Evolutionary conservation across 441 rosid genomes (phyloP).

Genomic region (Arabidopsis lyrata): DNA sequence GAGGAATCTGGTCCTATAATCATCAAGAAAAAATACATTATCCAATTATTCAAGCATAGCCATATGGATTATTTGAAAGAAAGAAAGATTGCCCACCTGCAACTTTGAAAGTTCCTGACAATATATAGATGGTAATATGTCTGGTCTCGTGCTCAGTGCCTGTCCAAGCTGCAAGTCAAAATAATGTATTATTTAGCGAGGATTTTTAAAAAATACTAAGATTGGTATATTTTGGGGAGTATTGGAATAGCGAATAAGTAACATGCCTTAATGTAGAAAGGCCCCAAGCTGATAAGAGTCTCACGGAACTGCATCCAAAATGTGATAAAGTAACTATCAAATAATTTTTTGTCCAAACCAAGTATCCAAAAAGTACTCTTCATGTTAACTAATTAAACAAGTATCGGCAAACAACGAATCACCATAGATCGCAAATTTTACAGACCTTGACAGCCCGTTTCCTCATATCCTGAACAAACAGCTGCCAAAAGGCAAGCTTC

Average conservation of each 20-base stretch:
- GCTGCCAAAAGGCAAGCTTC: conserved; percentile 79
- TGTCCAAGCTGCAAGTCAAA: conserved; percentile 87
- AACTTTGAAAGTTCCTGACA: conserved; percentile 96
- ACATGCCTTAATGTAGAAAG: conserved; percentile 94
- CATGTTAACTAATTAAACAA: conserved; percentile 1
- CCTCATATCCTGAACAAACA: conserved; percentile 72
- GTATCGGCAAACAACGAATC: conserved; percentile 19
- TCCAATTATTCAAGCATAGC: neutral
- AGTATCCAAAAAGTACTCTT: neutral
- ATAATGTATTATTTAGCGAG: conserved; percentile 21
- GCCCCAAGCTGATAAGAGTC: conserved; percentile 88
- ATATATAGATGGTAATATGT: conserved; percentile 82
- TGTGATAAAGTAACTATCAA: conserved; percentile 22
- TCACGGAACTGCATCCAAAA: conserved; percentile 80
- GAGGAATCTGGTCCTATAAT: conserved; percentile 93
- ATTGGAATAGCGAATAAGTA: conserved; percentile 23
- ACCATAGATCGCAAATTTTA: neutral
- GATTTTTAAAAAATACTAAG: neutral
- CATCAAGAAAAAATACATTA: conserved; percentile 35
- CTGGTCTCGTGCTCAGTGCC: conserved; percentile 98
- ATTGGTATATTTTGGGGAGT: neutral
- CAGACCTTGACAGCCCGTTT: conserved; percentile 80
- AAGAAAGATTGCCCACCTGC: conserved; percentile 61
- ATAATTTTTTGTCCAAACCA: neutral
- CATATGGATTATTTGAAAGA: conserved; percentile 32